Percentiles rank a stretch among this genome's conserved stretches.
phyloP scores from a whole-genome alignment of 1,284 basidiomycete genomes.

The Sanghuangporus weigelae region DNA sequence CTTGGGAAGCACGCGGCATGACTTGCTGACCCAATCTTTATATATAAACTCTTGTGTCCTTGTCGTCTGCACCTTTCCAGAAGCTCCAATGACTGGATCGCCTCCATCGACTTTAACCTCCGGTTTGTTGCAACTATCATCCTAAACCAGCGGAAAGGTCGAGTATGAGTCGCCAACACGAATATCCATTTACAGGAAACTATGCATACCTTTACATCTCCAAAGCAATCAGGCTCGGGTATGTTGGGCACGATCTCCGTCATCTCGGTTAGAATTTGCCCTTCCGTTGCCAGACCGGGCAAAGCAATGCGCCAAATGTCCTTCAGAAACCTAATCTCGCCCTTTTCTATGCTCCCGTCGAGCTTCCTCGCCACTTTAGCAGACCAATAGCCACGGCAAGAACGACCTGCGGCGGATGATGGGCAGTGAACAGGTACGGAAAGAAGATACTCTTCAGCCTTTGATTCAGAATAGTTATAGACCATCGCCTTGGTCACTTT shows the following conservation, averaged over 20 bases:
- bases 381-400: not conserved
- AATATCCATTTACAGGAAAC: not conserved
- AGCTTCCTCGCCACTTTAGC: not conserved
- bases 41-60: not conserved
- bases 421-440: not conserved
- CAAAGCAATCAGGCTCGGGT: not conserved
- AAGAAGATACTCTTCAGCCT: not conserved
- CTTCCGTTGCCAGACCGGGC: slow-evolving; percentile 16
- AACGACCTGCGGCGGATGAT: not conserved
- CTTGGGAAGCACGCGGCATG: not conserved
- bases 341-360: not conserved
- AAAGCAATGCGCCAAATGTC: slow-evolving; percentile 22
- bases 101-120: not conserved
- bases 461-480: not conserved
- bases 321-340: slow-evolving; percentile 22
- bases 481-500: not conserved
- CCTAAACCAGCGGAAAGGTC: not conserved
- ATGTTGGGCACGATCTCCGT: not conserved
- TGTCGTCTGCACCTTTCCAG: not conserved
- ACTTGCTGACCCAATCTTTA: slow-evolving; percentile 8
- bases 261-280: slow-evolving; percentile 14
- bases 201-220: not conserved
- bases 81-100: not conserved
- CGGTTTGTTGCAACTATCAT: not conserved
- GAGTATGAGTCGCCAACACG: not conserved